These are phyloP conservation scores for Schizopora paradoxa DNA, from an alignment of 1,284 basidiomycete species.

Conservation along the genomic window DNA sequence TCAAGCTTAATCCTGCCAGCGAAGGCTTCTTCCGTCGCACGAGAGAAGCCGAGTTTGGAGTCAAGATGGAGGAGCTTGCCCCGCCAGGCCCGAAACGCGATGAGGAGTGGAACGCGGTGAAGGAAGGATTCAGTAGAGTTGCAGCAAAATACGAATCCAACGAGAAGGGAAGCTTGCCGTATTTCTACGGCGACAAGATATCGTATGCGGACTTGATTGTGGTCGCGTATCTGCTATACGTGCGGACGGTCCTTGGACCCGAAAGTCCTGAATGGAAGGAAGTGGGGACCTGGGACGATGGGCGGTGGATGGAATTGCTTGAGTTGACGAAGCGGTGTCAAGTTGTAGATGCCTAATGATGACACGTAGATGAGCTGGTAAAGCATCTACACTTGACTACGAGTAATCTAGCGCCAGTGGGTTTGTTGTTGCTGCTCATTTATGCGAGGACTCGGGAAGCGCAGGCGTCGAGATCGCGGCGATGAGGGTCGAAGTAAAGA, in stretches of 20 bases:
- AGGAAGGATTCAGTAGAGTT: conserved; percentile 23
- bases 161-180: conserved; percentile 8
- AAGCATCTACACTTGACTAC: too few species aligned
- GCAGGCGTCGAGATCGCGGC: too few species aligned
- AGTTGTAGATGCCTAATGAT: neutral
- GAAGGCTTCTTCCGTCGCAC: conserved; percentile 29
- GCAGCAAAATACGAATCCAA: conserved; percentile 16
- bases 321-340: conserved; percentile 10
- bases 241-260: conserved; percentile 26
- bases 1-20: conserved; percentile 27
- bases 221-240: conserved; percentile 9
- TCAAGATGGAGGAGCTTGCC: conserved; percentile 30
- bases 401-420: too few species aligned
- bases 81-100: conserved; percentile 26
- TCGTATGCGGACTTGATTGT: conserved; percentile 18
- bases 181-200: conserved; percentile 12
- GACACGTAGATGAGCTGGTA: neutral
- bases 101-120: conserved; percentile 24
- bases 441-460: too few species aligned
- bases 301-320: conserved; percentile 23
- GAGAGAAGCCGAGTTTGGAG: conserved; percentile 24
- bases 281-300: conserved; percentile 33
- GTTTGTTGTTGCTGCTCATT: too few species aligned
- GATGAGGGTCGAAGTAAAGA: too few species aligned
- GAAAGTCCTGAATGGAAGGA: conserved; percentile 14